Evolutionary conservation across 495 filamentous ascomycete species (phyloP).

Genomic region (Lindgomyces ingoldianus): DNA sequence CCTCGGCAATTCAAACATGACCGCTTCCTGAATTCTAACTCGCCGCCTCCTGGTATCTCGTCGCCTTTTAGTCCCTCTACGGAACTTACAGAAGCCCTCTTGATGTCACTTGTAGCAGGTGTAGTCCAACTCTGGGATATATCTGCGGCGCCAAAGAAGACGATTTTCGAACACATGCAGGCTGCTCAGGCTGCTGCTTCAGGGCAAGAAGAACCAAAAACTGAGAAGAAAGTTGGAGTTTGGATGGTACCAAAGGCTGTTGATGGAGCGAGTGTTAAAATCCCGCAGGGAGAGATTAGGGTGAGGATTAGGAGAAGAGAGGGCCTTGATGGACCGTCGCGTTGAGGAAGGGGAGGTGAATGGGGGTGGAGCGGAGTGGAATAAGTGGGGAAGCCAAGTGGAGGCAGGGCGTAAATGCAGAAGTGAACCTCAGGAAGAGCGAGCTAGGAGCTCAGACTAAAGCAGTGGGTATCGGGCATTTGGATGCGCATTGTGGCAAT

Average conservation of each 20-base stretch:
- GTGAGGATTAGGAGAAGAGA: slow-evolving; percentile 40
- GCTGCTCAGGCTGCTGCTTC: slow-evolving; percentile 34
- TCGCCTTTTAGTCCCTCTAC: background rate
- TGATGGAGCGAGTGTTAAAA: slow-evolving; percentile 40
- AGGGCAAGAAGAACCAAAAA: slow-evolving; percentile 36
- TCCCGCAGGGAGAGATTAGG: slow-evolving; percentile 37
- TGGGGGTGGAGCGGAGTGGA: background rate
- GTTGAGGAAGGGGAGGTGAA: slow-evolving; percentile 8
- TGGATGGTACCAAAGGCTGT: slow-evolving; percentile 40
- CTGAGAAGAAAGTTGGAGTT: slow-evolving; percentile 28
- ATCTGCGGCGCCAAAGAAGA: slow-evolving; percentile 25
- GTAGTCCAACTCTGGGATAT: slow-evolving; percentile 31
- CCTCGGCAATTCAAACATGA: slow-evolving; percentile 18
- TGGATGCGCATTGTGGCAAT: too few species aligned
- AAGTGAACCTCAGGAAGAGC: background rate
- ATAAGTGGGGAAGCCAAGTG: background rate
- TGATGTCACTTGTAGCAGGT: slow-evolving; percentile 17
- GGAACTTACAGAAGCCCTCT: slow-evolving; percentile 10
- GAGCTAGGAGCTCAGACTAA: background rate
- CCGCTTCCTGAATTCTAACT: slow-evolving; percentile 16
- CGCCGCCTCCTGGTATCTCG: background rate
- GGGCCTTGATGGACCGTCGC: slow-evolving; percentile 6
- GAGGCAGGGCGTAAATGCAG: background rate
- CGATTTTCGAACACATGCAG: slow-evolving; percentile 21
- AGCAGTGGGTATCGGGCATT: too few species aligned